Base-by-base conservation (phyloP, 1,284 basidiomycete species). In the Acaromyces ingoldii region DNA sequence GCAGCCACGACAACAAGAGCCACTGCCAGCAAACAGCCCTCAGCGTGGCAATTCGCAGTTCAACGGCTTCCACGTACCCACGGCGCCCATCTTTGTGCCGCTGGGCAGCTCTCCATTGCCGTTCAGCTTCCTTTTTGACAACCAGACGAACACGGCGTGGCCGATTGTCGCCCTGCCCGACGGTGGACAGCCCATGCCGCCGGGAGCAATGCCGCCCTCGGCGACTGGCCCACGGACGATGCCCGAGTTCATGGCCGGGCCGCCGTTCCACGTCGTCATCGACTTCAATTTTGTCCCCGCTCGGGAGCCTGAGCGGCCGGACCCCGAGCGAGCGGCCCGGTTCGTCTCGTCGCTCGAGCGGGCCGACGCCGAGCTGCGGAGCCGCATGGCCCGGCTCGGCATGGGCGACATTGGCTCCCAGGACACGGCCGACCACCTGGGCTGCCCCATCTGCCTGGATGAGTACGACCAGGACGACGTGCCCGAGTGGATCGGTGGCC, bases 401-500 rank as follows among this genome's bases (percentile, higher is more conserved):
- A 58, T 73, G 48, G 62, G 67, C 15, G 63, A 64, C 42, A 63
- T 72, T 28, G 64, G 68, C 28, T 47, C 55, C 11, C 63, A 64
- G 42, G 64, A 40, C 1, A 40, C 29, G 46, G 46, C 37, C 36
- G 49, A 34, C 15, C 44, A 49, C 9, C 57, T 63, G 9, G 70
- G 72, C 3, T 74, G 72, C 31, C 63, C 62, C 9, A 53, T 74
- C 26, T 74, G 72, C 25, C 58, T 72, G 7, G 70, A 74, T 21
- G 58, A 51, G 9, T 74, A 73, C 53, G 55, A 52, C 5, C 34
- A 49, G 4, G 69, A 72, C 25, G 72, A 74, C 30, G 49, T 57
- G 15, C 70, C 70, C 0, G 67, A 67, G 33, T 65, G 67, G 55
- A 52, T 63, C 30, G 70, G 57, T n/a, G 65, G 65, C 24, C 56